Base-by-base conservation (phyloP, 257 asterid genomes). In the Nicotiana noctiflora region DNA sequence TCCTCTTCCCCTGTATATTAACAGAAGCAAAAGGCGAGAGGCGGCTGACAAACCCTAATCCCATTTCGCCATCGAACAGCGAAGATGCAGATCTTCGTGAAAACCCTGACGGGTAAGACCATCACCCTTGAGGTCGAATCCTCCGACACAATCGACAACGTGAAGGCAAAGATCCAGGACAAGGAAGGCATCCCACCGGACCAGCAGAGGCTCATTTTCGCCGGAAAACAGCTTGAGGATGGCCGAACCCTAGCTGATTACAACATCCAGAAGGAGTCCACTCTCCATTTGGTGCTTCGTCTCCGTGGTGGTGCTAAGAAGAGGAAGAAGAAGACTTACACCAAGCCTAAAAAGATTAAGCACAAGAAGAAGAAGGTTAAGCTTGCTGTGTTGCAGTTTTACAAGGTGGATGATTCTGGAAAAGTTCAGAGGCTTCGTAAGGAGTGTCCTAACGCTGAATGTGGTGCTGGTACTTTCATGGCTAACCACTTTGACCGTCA, bases 281-380 rank as follows among this genome's bases (percentile, higher is more conserved):
- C 77, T 7, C 77, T 70, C 57, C 77, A 70, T 53, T 25, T 70
- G 56, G 77, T 70, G 57, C 77, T 70, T 52, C 49, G 49, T 40
- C 49, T 40, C 49, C 49, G 80, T 10, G 80, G 80, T 53, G 64
- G 64, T 18, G 80, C 80, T 11, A 76, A 76, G 46, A 76, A 76
- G 80, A 52, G 80, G 10, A 76, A 76, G 80, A 76, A 76, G 80
- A 76, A 76, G 80, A 76, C 80, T 6, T 76, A 76, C 64, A 76
- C 80, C 4, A 76, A 76, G 65, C 80, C 80, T 4, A 76, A 76
- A 61, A 76, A 76, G 63, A 52, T 76, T 5, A 76, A 76, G 64
- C 80, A 76, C 25, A 76, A 76, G 66, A 32, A 76, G 18, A 76
- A 76, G 80, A 76, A 76, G 64, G 65, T 76, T 34, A 76, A 76